Percentiles rank a stretch among this genome's conserved stretches.
Conservation (phyloP, 176 grass and related monocot genomes). For the Avena insularis region DNA sequence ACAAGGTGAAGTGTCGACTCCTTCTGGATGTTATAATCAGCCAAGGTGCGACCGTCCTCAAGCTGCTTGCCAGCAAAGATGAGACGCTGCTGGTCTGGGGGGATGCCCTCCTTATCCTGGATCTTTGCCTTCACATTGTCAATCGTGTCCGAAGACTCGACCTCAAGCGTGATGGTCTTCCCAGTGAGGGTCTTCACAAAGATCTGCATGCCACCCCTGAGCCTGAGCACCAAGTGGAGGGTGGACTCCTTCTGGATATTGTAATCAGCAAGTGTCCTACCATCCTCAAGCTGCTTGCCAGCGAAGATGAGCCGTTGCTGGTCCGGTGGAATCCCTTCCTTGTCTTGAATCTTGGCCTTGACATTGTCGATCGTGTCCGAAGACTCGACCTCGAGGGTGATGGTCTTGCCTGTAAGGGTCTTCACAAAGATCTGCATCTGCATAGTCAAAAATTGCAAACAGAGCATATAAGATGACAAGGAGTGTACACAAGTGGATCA, state of each 20-base stretch:
- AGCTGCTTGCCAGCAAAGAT: constrained; percentile 76
- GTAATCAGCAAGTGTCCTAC: constrained; percentile 61
- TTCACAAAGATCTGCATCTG: neutral
- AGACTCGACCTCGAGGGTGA: too few relatives aligned
- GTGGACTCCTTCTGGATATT: too few relatives aligned
- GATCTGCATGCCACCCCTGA: constrained; percentile 59
- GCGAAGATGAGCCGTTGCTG: constrained; percentile 84
- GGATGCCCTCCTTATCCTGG: constrained; percentile 82
- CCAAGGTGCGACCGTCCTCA: constrained; percentile 59
- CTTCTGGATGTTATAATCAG: constrained; percentile 76
- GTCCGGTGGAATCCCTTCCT: constrained; percentile 82
- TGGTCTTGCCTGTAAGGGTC: too few relatives aligned
- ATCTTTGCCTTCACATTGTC: constrained; percentile 81
- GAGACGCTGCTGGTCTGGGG: constrained; percentile 69
- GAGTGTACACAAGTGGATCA: too few relatives aligned
- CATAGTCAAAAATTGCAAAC: neutral
- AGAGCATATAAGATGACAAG: neutral
- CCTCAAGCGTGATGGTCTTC: constrained; percentile 76
- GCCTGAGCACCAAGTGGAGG: too few relatives aligned
- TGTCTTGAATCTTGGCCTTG: constrained; percentile 87
- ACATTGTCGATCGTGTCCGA: neutral
- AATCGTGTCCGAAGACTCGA: constrained; percentile 59
- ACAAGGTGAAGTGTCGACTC: constrained; percentile 72
- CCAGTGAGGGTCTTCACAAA: constrained; percentile 72
- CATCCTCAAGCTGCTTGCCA: constrained; percentile 82